Base-by-base conservation (phyloP, 352 stramenopile genomes). In the Globisporangium spiculum region DNA sequence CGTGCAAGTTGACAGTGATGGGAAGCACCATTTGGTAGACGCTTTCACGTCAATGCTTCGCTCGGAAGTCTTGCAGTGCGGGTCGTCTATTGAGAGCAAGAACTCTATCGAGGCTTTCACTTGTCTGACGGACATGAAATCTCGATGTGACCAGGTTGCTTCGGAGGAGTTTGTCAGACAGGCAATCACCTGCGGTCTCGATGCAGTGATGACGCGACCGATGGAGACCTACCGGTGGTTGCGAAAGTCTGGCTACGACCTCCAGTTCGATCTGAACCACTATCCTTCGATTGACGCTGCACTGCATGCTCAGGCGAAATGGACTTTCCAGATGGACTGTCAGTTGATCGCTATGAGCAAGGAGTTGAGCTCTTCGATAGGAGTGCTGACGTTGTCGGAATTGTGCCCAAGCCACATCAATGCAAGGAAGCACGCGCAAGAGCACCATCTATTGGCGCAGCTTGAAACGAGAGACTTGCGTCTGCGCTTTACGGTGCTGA, bases 321-420 rank as follows among this genome's bases (percentile, higher is more conserved):
- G 86, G 86, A 90, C 82, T 18, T 73, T 88, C 60, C 72, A 77
- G 24, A 93, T 93, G 86, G 86, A 93, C 70, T 81, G 78, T 27
- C 83, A 92, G 63, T 67, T 94, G 34, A 83, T 94, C 54, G 65
- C 72, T 16, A 65, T 87, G 30, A 77, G 71, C 34, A 75, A 74
- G 24, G 64, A 77, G 24, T 46, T 87, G 20, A 86, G 84, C 41
- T 71, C 76, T 18, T 76, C 64, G 9, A 73, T 91, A 38, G 86
- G 86, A 41, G 70, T 94, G 16, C 71, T 92, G 0, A 84, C 76
- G 16, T 67, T 92, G 9, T 75, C 74, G 26, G 84, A 94, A 48
- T 59, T 94, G 24, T 91, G 84, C 55, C 76, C 80, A 32, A 92
- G 81, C 54, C 81, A 92, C 65, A 68, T 94, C 5, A 71, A n/a